Conservation (phyloP, 2,329 filamentous ascomycete genomes). For the Teratosphaeriaceae sp. region DNA sequence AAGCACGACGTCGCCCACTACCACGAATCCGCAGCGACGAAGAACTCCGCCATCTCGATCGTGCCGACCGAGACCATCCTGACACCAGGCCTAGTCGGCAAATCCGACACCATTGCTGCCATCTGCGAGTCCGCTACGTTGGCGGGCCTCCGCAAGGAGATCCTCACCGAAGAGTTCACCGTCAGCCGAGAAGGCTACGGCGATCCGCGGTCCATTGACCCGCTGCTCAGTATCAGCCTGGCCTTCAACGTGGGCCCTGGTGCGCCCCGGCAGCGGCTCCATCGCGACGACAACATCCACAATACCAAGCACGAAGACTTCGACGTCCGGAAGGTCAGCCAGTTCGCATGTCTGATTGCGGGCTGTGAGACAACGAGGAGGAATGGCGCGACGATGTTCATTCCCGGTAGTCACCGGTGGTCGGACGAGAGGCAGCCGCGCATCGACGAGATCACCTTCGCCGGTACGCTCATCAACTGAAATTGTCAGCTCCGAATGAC, state of each 20-base stretch:
- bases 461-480: too few relatives aligned
- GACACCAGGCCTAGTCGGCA: constrained; percentile 4
- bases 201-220: constrained; percentile 1
- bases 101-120: constrained; percentile 4
- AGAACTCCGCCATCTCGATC: neutral
- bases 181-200: neutral
- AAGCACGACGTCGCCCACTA: neutral
- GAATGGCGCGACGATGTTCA: constrained; percentile 30
- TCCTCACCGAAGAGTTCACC: neutral
- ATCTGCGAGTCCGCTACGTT: neutral
- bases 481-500: too few relatives aligned
- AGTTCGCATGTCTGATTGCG: constrained; percentile 27
- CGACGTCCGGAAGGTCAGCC: constrained; percentile 13
- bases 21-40: neutral
- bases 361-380: constrained; percentile 22
- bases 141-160: neutral
- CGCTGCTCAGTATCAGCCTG: constrained; percentile 24
- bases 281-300: constrained; percentile 30
- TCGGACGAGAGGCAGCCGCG: constrained; percentile 22
- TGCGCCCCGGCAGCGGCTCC: constrained; percentile 26
- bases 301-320: constrained; percentile 20
- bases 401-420: constrained; percentile 29
- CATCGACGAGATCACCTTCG: constrained; percentile 29
- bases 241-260: constrained; percentile 26
- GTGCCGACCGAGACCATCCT: constrained; percentile 1